These are phyloP conservation scores for Lachnellula cervina DNA, from an alignment of 2,329 filamentous ascomycete species.

Conservation along the genomic window DNA sequence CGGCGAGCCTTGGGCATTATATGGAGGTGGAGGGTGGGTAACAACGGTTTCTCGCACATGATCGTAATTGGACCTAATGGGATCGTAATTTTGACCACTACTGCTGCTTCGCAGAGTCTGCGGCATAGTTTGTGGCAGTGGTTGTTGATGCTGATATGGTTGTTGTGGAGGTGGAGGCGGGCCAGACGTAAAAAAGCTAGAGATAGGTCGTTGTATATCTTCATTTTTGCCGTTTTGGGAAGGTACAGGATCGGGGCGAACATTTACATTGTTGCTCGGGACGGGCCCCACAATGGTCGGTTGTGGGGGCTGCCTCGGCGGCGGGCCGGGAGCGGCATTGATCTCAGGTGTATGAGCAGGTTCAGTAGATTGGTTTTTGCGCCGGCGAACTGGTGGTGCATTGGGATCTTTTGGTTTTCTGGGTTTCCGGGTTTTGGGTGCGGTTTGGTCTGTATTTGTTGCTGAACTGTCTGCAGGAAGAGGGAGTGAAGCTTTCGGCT, in stretches of 20 bases:
- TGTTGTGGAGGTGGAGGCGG: slow-evolving; percentile 18
- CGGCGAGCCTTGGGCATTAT: slow-evolving; percentile 42
- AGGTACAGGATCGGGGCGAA: slow-evolving; percentile 2
- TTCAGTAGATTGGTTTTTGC: slow-evolving; percentile 46
- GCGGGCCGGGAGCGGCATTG: not conserved
- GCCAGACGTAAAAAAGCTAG: slow-evolving; percentile 26
- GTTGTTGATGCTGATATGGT: slow-evolving; percentile 17
- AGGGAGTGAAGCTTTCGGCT: slow-evolving; percentile 49
- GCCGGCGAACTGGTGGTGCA: slow-evolving; percentile 49
- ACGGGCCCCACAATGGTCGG: slow-evolving; percentile 9
- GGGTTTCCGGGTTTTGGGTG: slow-evolving; percentile 43
- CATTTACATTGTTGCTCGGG: not conserved
- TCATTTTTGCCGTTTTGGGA: slow-evolving; percentile 36
- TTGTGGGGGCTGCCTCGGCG: slow-evolving; percentile 3
- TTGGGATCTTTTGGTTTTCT: slow-evolving; percentile 57
- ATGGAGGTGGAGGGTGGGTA: slow-evolving; percentile 34
- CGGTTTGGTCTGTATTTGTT: slow-evolving; percentile 35
- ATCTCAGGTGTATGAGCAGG: slow-evolving; percentile 21
- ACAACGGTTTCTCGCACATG: slow-evolving; percentile 58
- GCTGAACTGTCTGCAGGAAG: slow-evolving; percentile 36
- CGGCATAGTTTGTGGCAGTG: slow-evolving; percentile 38
- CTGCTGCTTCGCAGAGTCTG: slow-evolving; percentile 50
- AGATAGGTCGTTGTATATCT: slow-evolving; percentile 33
- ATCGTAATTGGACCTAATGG: slow-evolving; percentile 71
- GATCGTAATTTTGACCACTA: slow-evolving; percentile 83